These are phyloP conservation scores for Solanum commersonii DNA, from an alignment of 257 asterid genomes.

Conservation along the genomic window DNA sequence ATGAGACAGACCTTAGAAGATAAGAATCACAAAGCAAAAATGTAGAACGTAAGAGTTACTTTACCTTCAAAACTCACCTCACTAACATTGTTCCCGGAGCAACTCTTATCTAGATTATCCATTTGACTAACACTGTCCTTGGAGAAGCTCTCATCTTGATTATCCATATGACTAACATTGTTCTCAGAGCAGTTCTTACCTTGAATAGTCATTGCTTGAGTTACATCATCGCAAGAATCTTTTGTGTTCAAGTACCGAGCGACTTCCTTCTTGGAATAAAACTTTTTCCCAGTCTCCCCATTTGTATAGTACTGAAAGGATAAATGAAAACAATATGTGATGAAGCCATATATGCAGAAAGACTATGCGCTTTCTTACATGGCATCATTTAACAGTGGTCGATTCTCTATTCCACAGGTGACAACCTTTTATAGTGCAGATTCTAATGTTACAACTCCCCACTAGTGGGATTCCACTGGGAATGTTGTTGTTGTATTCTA, in stretches of 20 bases:
- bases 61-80: neutral
- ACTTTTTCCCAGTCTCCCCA: conserved; percentile 31
- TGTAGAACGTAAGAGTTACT: neutral
- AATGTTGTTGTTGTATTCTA: neutral
- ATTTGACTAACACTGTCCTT: conserved; percentile 18
- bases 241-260: conserved; percentile 4
- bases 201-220: conserved; percentile 18
- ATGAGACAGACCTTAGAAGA: neutral
- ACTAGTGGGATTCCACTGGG: neutral
- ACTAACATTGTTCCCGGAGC: neutral
- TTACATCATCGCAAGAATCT: conserved; percentile 13
- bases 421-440: neutral
- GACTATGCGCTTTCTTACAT: neutral
- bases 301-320: conserved; percentile 38
- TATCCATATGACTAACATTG: neutral
- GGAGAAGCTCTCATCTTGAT: neutral
- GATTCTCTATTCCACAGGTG: neutral
- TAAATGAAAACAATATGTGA: neutral
- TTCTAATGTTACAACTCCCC: neutral
- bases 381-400: neutral
- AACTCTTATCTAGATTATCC: conserved; percentile 5
- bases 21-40: neutral
- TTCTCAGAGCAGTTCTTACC: neutral
- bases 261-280: conserved; percentile 39
- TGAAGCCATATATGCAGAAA: neutral